Conservation (phyloP, 176 grass and related monocot species). For the Raddia distichophylla region DNA sequence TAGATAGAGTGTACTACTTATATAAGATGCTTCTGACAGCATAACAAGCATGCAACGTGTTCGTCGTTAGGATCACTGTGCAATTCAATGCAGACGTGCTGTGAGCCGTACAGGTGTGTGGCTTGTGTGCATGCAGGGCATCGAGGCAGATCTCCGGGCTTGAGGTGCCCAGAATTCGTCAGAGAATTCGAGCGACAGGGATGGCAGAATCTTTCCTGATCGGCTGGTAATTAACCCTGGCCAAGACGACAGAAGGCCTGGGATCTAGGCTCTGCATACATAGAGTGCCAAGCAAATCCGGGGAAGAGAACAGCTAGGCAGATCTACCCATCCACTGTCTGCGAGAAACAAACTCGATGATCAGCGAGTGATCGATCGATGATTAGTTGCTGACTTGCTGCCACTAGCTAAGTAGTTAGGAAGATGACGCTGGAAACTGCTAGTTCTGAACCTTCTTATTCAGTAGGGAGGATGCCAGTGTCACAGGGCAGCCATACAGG, state of each 20-base stretch:
- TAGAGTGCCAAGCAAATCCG: neutral
- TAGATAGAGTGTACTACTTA: neutral
- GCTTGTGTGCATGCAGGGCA: slow-evolving; percentile 1
- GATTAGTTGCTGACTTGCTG: slow-evolving; percentile 24
- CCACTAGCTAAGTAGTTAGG: neutral
- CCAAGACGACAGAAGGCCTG: neutral
- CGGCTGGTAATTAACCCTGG: slow-evolving; percentile 32
- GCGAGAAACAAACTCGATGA: neutral
- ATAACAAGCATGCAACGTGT: neutral
- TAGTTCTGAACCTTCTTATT: neutral
- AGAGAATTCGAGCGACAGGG: slow-evolving; percentile 30
- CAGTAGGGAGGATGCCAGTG: neutral
- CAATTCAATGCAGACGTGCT: slow-evolving; percentile 33
- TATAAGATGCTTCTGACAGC: slow-evolving; percentile 19
- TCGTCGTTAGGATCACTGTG: neutral
- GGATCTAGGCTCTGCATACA: neutral
- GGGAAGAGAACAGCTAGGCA: slow-evolving; percentile 20
- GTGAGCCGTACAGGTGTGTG: slow-evolving; percentile 18
- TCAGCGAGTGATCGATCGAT: neutral
- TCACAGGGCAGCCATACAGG: neutral
- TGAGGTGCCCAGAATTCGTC: slow-evolving; percentile 37
- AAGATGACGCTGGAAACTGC: neutral
- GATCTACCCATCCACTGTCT: neutral
- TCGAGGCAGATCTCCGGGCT: slow-evolving; percentile 17
- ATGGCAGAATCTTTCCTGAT: slow-evolving; percentile 35